Percentiles rank a stretch among this genome's conserved stretches.
phyloP scores from a whole-genome alignment of 768 basidiomycete species.

The Rhodotorula babjevae region DNA sequence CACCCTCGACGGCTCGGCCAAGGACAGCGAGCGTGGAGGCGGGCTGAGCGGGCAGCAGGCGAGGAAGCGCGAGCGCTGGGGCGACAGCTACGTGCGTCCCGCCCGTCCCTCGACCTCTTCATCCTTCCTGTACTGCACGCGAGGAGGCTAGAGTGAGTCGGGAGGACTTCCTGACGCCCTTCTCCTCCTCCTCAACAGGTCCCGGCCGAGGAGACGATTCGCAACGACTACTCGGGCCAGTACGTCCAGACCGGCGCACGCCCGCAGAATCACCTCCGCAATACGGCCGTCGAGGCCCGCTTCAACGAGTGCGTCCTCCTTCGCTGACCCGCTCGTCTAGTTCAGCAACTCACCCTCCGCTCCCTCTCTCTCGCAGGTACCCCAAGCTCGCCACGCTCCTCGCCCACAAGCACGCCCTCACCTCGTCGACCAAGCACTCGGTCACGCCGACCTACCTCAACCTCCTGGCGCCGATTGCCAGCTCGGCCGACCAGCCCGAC shows the following conservation, averaged over 20 bases:
- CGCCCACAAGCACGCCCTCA: constrained; percentile 72
- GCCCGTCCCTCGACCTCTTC: too few relatives aligned
- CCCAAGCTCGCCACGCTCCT: constrained; percentile 86
- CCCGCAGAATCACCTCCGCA: constrained; percentile 89
- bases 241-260: constrained; percentile 89
- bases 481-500: neutral
- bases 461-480: constrained; percentile 47
- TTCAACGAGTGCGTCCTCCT: constrained; percentile 75
- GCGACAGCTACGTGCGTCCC: constrained; percentile 20
- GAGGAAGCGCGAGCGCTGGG: constrained; percentile 21
- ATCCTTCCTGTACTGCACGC: too few relatives aligned
- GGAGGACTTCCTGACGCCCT: too few relatives aligned
- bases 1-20: too few relatives aligned
- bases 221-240: constrained; percentile 87
- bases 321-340: neutral
- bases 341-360: neutral
- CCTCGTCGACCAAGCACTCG: constrained; percentile 56
- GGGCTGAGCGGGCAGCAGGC: constrained; percentile 8
- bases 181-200: constrained; percentile 50
- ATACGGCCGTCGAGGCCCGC: constrained; percentile 76
- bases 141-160: too few relatives aligned
- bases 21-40: neutral
- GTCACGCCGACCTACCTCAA: constrained; percentile 48
- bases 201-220: constrained; percentile 89
- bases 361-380: constrained; percentile 57